These are phyloP conservation scores for Hemerocallis citrina DNA, from an alignment of 106 monocot species.

Conservation along the genomic window DNA sequence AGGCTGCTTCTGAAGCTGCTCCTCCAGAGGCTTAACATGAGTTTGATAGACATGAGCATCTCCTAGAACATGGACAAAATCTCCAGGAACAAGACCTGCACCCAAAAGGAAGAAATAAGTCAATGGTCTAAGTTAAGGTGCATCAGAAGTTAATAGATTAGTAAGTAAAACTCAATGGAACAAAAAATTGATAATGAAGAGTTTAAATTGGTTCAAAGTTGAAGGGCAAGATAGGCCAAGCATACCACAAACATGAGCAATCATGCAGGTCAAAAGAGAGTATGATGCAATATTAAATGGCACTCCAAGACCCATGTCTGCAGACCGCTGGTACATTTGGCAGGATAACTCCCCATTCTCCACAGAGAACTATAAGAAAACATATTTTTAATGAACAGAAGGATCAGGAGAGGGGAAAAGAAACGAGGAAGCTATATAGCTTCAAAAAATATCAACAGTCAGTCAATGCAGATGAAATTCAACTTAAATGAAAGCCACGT, in stretches of 20 bases:
- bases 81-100: constrained; percentile 81
- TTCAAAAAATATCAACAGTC: not conserved
- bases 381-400: not conserved
- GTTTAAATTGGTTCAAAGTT: too few relatives aligned
- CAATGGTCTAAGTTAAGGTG: too few relatives aligned
- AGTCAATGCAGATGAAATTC: not conserved
- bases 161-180: too few relatives aligned
- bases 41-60: constrained; percentile 86
- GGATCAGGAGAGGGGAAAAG: not conserved
- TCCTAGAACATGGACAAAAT: constrained; percentile 86
- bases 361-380: constrained; percentile 20
- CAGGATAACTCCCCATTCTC: constrained; percentile 26
- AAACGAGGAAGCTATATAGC: not conserved
- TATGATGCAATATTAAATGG: constrained; percentile 28
- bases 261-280: constrained; percentile 23
- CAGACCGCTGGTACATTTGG: constrained; percentile 25
- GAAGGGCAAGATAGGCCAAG: not conserved
- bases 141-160: too few relatives aligned
- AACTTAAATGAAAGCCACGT: too few relatives aligned
- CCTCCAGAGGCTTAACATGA: constrained; percentile 22
- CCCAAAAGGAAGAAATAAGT: not conserved
- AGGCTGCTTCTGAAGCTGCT: constrained; percentile 23
- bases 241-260: constrained; percentile 28
- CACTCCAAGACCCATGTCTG: constrained; percentile 29
- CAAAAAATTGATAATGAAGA: too few relatives aligned